These are phyloP conservation scores for Gonapodya prolifera DNA, from an alignment of 192 early-diverging fungal species.

Conservation along the genomic window DNA sequence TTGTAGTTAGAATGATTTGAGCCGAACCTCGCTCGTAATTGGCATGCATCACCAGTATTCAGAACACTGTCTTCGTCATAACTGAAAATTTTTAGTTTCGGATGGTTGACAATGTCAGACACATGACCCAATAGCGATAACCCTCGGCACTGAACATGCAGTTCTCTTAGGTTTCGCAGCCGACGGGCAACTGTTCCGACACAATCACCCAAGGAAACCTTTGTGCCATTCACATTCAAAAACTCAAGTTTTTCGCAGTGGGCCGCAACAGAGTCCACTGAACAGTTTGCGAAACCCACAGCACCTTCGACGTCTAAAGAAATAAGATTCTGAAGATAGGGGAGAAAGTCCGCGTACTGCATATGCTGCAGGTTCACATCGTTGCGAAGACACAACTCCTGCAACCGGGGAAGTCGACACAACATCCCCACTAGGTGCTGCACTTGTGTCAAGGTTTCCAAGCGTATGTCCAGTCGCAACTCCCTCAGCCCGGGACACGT, in stretches of 20 bases:
- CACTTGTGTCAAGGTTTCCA: neutral
- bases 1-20: neutral
- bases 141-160: neutral
- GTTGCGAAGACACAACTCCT: neutral
- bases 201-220: neutral
- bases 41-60: neutral
- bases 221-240: neutral
- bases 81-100: neutral
- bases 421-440: neutral
- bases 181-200: neutral
- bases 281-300: neutral
- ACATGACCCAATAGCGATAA: neutral
- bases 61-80: neutral
- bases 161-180: neutral
- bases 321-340: neutral
- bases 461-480: neutral
- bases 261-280: neutral
- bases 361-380: neutral
- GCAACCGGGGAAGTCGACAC: neutral
- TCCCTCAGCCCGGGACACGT: neutral
- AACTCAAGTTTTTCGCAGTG: neutral
- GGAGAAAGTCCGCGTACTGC: neutral
- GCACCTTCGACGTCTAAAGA: neutral
- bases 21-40: neutral
- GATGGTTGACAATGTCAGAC: neutral